phyloP scores from a whole-genome alignment of 2,329 filamentous ascomycete species.

The Neonectria sp. region DNA sequence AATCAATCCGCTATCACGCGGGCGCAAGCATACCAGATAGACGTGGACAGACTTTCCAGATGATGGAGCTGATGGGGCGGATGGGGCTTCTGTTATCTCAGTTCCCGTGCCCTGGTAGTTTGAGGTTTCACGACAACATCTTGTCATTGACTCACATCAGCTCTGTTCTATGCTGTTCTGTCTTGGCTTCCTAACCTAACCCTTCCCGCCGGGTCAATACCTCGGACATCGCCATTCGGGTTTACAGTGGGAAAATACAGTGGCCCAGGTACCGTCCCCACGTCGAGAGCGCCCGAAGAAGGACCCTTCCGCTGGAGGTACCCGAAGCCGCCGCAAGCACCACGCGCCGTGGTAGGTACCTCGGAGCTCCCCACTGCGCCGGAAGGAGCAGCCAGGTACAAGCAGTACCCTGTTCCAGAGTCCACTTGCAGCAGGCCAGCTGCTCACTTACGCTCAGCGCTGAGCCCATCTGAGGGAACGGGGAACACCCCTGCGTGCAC shows the following conservation, averaged over 20 bases:
- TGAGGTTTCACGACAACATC: background rate
- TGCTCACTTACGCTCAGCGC: background rate
- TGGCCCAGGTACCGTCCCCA: conserved; percentile 10
- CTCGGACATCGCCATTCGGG: conserved; percentile 4
- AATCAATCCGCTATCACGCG: conserved; percentile 20
- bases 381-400: conserved; percentile 22
- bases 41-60: conserved; percentile 3
- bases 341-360: conserved; percentile 13
- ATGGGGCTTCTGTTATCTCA: background rate
- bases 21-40: conserved; percentile 10
- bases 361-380: conserved; percentile 13
- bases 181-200: no score
- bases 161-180: no score
- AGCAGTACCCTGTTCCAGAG: conserved; percentile 8
- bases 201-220: background rate
- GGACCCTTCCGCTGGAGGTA: conserved; percentile 25
- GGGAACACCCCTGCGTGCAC: conserved; percentile 21
- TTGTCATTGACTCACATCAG: background rate
- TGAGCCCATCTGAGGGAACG: conserved; percentile 5
- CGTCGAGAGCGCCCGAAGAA: conserved; percentile 29
- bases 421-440: conserved; percentile 5
- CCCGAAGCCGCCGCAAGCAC: conserved; percentile 4
- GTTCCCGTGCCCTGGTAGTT: background rate
- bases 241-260: conserved; percentile 20
- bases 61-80: background rate